Base-by-base conservation (phyloP, 257 asterid species). In the Capsicum chinense region DNA sequence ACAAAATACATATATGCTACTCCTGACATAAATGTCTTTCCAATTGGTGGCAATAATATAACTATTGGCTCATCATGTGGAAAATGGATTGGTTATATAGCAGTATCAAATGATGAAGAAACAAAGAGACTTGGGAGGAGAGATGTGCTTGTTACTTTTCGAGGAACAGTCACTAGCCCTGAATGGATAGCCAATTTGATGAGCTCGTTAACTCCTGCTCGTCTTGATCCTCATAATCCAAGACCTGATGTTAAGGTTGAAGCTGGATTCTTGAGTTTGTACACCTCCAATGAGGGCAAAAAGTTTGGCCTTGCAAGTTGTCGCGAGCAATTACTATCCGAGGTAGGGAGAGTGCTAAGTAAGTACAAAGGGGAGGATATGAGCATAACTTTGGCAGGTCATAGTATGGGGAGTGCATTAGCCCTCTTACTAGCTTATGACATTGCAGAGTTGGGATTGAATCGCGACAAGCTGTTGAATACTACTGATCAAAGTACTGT, bases 351-450 rank as follows among this genome's bases (percentile, higher is more conserved):
- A 88, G 47, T 93, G 39, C 10, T 87, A 10, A 86, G 68, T 33
- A 85, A 83, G 81, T 80, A 88, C 33, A 79, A 52, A 86, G 85
- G 87, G 0, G 94, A 89, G 35, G 92, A 89, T 19, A 69, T 93
- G 37, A 93, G 97, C 85, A 90, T 93, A 6, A 92, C 93, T 0
- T 54, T 92, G 12, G 91, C 93, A 0, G 97, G 95, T 0, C 97
- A 93, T 63, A 92, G 95, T 86, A 93, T 93, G 97, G 97, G 97
- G 73, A 93, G 97, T 83, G 91, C 95, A 11, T 60, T 93, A 64
- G 97, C 92, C 0, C 86, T 83, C 10, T 85, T 93, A 3, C 78
- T 89, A 3, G 95, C 92, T 0, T 92, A 91, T 56, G 95, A 93
- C 21, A 83, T 93, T 0, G 87, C 94, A 9, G 97, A 93, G 84